Percentiles rank a stretch among this genome's conserved stretches.
These are phyloP conservation scores for Flaveria linearis DNA, from an alignment of 129 eudicot genomes.

Conservation along the genomic window DNA sequence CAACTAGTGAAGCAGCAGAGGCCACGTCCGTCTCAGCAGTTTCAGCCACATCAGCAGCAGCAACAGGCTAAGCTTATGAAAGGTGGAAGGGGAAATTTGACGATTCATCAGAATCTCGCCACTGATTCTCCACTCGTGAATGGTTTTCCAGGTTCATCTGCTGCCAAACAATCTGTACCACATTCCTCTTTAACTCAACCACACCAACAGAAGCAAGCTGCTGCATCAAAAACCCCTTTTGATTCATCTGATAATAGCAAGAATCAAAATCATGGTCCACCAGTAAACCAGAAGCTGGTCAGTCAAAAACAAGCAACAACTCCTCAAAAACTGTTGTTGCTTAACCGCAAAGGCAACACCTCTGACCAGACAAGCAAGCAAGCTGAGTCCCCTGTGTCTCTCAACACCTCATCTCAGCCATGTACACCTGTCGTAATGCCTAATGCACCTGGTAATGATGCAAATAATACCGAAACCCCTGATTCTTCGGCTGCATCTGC, in stretches of 20 bases:
- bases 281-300: conserved; percentile 43
- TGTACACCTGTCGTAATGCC: conserved; percentile 24
- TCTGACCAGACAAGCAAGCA: conserved; percentile 46
- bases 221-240: conserved; percentile 19
- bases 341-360: conserved; percentile 45
- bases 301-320: conserved; percentile 43
- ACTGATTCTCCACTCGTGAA: conserved; percentile 51
- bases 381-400: conserved; percentile 26
- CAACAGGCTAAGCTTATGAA: conserved; percentile 59
- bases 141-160: conserved; percentile 60
- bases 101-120: conserved; percentile 54
- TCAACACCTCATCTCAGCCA: conserved; percentile 39
- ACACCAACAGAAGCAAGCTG: conserved; percentile 45
- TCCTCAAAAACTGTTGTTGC: conserved; percentile 45
- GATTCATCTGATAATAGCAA: conserved; percentile 41
- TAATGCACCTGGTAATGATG: conserved; percentile 33
- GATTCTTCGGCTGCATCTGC: conserved; percentile 41
- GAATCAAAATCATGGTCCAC: conserved; percentile 41
- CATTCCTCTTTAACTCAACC: conserved; percentile 48
- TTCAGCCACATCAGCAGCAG: conserved; percentile 72
- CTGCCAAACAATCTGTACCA: conserved; percentile 43
- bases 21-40: conserved; percentile 55
- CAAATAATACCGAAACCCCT: conserved; percentile 34
- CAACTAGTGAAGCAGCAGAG: conserved; percentile 60
- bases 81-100: conserved; percentile 60